These are phyloP conservation scores for Pestalotiopsis sp. DNA, from an alignment of 2,329 filamentous ascomycete genomes.

Conservation along the genomic window DNA sequence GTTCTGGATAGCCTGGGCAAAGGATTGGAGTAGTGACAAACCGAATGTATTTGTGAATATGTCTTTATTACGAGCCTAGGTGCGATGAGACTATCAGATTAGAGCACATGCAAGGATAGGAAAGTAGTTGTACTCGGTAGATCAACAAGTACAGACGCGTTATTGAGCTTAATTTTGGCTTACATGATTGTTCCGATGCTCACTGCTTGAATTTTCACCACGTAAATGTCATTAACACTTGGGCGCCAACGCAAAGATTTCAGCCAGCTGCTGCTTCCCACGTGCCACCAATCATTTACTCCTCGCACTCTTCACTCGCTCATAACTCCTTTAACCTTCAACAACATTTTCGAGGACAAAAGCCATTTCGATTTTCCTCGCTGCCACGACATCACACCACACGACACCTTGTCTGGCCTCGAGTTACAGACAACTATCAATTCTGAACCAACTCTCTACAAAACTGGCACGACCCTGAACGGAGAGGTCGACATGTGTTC, in stretches of 20 bases:
- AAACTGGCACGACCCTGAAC: not conserved
- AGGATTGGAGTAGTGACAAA: too few species aligned
- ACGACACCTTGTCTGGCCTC: not conserved
- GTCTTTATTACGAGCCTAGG: too few species aligned
- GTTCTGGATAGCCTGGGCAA: too few species aligned
- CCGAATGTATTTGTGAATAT: too few species aligned
- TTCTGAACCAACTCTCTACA: not conserved
- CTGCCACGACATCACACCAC: not conserved
- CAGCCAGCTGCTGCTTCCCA: not conserved
- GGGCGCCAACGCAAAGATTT: not conserved
- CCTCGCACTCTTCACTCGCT: not conserved
- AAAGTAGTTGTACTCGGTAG: too few species aligned
- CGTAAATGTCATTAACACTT: not conserved
- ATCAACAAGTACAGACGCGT: too few species aligned
- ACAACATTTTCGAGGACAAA: not conserved
- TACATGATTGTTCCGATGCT: not conserved
- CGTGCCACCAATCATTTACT: not conserved
- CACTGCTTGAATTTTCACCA: not conserved
- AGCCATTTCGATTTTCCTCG: not conserved
- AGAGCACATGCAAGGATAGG: too few species aligned
- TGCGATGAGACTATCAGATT: too few species aligned
- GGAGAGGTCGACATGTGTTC: conserved; percentile 46
- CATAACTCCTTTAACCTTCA: not conserved
- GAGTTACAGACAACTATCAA: not conserved
- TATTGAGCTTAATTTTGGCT: not conserved